Evolutionary conservation across 2,329 filamentous ascomycete genomes (phyloP), one percentile per base, ranked within the genome.

Genomic region (Clonostachys rosea): DNA sequence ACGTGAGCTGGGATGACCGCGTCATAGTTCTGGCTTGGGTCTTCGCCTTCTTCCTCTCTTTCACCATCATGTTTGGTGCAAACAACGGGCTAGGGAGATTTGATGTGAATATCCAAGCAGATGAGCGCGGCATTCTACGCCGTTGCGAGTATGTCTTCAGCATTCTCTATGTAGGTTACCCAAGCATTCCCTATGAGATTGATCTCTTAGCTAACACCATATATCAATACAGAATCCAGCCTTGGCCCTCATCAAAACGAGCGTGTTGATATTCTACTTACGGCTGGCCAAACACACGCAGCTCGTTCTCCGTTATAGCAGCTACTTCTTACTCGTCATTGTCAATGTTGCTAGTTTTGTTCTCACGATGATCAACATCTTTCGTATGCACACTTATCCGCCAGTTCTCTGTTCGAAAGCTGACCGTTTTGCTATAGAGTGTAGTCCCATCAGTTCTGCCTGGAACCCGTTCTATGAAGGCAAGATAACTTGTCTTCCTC

Each of bases 181-280:
- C 11, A 16, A 11, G 34, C 13, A 6, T 17, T 16, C 16, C 34
- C 34, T 14, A 14, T n/a, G 24, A n/a, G 17, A 20, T 9, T 46
- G 16, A 20, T 16, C 20, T 35, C 36, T 16, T 24, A 16, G 16
- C 44, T 56, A 43, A 57, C 47, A 24, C 18, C 3, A 14, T 30
- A 30, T 30, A 30, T 30, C 24, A 17, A 6, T 10, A 35, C n/a
- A 91, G 84, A 95, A 96, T 60, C 91, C 91, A 12, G 86, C 89
- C 5, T 74, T 96, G 47, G 95, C 95, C 89, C 84, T 87, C 4
- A 90, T 89, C 44, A 96, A 96, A 68, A 91, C 89, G 0, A 95
- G 90, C n/a, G 89, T 96, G 56, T 75, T 96, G 49, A 77, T 94
- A 46, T 96, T 96, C 66, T 96, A 95, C 67, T 75, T 96, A 44